Conservation (phyloP, 1,284 basidiomycete genomes). For the Tilletiopsis washingtonensis region DNA sequence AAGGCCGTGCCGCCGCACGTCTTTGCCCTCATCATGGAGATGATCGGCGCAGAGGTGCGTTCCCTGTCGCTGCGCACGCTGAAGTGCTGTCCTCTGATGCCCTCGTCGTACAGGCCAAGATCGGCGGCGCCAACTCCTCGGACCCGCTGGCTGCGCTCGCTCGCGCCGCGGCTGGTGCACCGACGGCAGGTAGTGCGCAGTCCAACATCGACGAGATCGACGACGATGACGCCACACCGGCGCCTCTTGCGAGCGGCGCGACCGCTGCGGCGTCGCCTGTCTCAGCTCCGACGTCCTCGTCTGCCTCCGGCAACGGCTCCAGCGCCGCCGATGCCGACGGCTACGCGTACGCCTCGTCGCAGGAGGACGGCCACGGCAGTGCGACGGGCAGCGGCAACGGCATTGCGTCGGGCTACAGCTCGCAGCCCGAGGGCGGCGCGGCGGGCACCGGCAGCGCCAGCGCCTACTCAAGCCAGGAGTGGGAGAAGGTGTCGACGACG, state of each 20-base stretch:
- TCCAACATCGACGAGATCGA: slow-evolving; percentile 28
- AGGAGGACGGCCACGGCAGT: neutral
- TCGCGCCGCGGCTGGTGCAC: slow-evolving; percentile 5
- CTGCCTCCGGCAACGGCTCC: neutral
- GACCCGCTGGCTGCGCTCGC: slow-evolving; percentile 7
- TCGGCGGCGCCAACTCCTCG: neutral
- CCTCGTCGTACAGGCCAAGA: neutral
- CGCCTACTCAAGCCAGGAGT: slow-evolving; percentile 2
- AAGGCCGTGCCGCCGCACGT: slow-evolving; percentile 79
- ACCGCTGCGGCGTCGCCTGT: neutral
- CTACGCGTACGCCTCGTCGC: neutral
- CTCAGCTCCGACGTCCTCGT: neutral
- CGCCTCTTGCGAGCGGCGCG: neutral
- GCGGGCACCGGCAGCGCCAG: neutral
- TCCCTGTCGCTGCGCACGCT: neutral
- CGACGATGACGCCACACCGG: slow-evolving; percentile 7
- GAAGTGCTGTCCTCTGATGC: neutral
- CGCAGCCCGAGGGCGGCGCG: neutral
- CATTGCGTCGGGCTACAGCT: neutral
- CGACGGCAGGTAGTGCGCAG: too few relatives aligned
- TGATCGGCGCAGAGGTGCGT: slow-evolving; percentile 75
- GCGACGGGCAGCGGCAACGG: neutral
- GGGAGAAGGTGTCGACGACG: slow-evolving; percentile 7
- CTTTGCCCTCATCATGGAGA: slow-evolving; percentile 81
- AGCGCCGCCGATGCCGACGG: neutral